Conservation (phyloP, 2,329 filamentous ascomycete genomes). For the Talaromyces sp. region DNA sequence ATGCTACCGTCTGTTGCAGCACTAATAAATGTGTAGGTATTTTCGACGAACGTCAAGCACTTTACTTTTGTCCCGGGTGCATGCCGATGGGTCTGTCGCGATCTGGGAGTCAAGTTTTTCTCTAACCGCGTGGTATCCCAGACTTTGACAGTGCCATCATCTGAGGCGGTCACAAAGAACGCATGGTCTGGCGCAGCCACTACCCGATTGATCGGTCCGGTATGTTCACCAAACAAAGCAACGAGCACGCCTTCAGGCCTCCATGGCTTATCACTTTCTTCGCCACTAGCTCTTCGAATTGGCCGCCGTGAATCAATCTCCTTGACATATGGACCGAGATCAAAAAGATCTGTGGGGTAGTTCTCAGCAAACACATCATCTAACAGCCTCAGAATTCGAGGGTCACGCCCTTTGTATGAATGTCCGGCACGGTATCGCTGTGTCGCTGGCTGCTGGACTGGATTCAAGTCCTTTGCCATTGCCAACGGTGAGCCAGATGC, state of each 20-base stretch:
- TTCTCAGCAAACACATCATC: slow-evolving; percentile 77
- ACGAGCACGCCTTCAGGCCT: slow-evolving; percentile 78
- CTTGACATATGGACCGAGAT: slow-evolving; percentile 75
- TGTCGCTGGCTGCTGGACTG: slow-evolving; percentile 24
- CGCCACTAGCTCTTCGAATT: slow-evolving; percentile 54
- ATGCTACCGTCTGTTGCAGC: slow-evolving; percentile 87
- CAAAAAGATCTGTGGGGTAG: slow-evolving; percentile 58
- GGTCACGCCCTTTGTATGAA: slow-evolving; percentile 77
- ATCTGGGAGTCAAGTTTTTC: slow-evolving; percentile 82
- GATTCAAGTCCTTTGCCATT: slow-evolving; percentile 32
- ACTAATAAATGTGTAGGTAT: slow-evolving; percentile 89
- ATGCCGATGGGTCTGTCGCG: slow-evolving; percentile 80
- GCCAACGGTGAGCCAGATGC: slow-evolving; percentile 36
- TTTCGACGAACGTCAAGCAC: slow-evolving; percentile 84
- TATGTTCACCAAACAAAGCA: slow-evolving; percentile 85
- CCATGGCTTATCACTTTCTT: slow-evolving; percentile 64
- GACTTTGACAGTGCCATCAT: slow-evolving; percentile 84
- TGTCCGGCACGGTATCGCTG: slow-evolving; percentile 63
- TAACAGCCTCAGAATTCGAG: slow-evolving; percentile 60
- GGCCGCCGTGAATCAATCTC: slow-evolving; percentile 56
- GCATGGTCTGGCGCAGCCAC: slow-evolving; percentile 81
- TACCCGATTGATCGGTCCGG: slow-evolving; percentile 74
- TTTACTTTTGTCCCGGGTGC: slow-evolving; percentile 68
- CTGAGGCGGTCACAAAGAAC: slow-evolving; percentile 91
- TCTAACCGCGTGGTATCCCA: slow-evolving; percentile 92